These are phyloP conservation scores for Pseudoscleropodium purum DNA, from an alignment of 225 moss, liverwort and hornwort species.

Conservation along the genomic window DNA sequence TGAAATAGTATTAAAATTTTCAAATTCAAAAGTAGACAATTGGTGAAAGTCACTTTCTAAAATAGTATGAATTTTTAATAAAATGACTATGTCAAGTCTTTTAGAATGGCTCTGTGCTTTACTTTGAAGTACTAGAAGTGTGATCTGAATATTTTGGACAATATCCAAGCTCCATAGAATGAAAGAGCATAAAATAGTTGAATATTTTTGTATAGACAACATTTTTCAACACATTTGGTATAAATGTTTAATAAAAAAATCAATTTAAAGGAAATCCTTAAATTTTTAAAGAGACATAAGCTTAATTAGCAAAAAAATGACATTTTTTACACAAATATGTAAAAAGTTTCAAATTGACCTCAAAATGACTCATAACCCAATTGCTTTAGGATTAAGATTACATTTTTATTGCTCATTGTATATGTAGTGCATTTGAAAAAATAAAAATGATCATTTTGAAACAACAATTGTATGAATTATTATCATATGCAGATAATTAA, in stretches of 20 bases:
- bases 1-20: neutral
- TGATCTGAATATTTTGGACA: neutral
- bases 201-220: neutral
- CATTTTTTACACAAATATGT: neutral
- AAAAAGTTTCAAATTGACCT: neutral
- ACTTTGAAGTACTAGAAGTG: neutral
- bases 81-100: neutral
- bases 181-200: neutral
- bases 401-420: neutral
- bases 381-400: neutral
- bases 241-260: neutral
- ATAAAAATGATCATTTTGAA: neutral
- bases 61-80: neutral
- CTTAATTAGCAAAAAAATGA: neutral
- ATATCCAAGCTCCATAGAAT: neutral
- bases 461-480: neutral
- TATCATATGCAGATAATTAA: neutral
- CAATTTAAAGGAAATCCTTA: neutral
- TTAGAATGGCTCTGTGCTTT: neutral
- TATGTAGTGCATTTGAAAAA: neutral
- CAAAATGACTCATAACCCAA: neutral
- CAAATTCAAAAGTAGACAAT: neutral
- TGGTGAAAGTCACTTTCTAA: neutral
- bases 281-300: neutral
- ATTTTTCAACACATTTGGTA: neutral